Base-by-base conservation (phyloP, 2,329 filamentous ascomycete genomes). In the Teratosphaeria nubilosa region DNA sequence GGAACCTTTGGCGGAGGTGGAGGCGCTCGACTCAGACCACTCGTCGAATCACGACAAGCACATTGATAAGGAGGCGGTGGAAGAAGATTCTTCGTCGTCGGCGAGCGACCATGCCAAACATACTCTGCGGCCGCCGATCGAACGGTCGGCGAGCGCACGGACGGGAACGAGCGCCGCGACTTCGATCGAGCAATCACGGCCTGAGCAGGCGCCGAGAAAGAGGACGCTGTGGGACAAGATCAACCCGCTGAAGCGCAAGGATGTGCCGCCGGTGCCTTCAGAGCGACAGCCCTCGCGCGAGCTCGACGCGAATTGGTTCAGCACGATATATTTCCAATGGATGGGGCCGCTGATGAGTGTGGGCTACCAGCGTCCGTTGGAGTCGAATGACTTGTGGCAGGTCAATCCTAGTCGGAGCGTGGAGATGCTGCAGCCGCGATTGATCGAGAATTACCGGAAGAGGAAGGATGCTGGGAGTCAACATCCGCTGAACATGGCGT, bases 291-390 rank as follows among this genome's bases (percentile, higher is more conserved):
- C 78, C 0, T 91, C 84, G 5, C 82, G 81, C 61, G 91, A 96
- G 74, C 79, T 90, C 69, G 79, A 76, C 3, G 91, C 91, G 5
- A 76, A 81, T 1, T 86, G 91, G 68, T 81, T 94, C 62, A 95
- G 89, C 74, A 71, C 79, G 58, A 71, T 95, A 24, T 87, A 86
- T 3, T 97, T 96, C 69, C 84, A 90, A 71, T 97, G 92, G 92
- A 92, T 96, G 80, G 84, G 85, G 0, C 86, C 90, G 1, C 70
- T 97, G 57, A 97, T 97, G 91, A 80, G 75, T 62, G 82, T 85
- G 45, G 94, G 94, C 37, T 97, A 96, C 73, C 86, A 90, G 69
- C 86, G 94, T 14, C 84, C 86, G 1, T 80, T 99, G 1, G 87
- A 96, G 68, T 76, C 86, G 57, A 88, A 88, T 64, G 94, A 99